A percentile compares a stretch with the other conserved stretches of the same genome.
phyloP scores from a whole-genome alignment of 2,329 filamentous ascomycete genomes.

The Zymoseptoria ardabiliae region DNA sequence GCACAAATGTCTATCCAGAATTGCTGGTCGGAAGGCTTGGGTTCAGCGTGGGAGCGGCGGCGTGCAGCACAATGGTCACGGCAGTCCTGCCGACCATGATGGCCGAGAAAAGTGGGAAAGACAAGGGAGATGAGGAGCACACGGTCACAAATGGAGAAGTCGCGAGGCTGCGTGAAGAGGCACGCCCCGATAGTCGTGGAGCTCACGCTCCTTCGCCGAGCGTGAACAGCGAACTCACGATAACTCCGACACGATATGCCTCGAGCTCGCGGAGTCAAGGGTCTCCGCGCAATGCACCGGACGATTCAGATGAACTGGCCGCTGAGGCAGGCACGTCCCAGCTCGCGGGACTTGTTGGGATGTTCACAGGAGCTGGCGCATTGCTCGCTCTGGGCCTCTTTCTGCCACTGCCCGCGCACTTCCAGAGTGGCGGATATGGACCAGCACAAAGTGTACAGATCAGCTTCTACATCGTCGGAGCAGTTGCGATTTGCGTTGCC shows the following conservation, averaged over 20 bases:
- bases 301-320: slow-evolving; percentile 1
- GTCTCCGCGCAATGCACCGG: background rate
- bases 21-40: slow-evolving; percentile 74
- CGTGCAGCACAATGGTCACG: slow-evolving; percentile 87
- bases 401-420: slow-evolving; percentile 75
- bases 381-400: slow-evolving; percentile 76
- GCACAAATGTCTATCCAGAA: slow-evolving; percentile 79
- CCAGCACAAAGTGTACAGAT: slow-evolving; percentile 68
- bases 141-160: slow-evolving; percentile 13
- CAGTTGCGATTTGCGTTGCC: slow-evolving; percentile 64
- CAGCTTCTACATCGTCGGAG: slow-evolving; percentile 81
- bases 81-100: slow-evolving; percentile 75
- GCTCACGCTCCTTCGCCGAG: slow-evolving; percentile 58
- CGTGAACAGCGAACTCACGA: slow-evolving; percentile 66
- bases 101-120: slow-evolving; percentile 12
- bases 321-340: slow-evolving; percentile 31
- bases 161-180: slow-evolving; percentile 20
- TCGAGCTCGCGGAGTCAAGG: slow-evolving; percentile 23
- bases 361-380: slow-evolving; percentile 88
- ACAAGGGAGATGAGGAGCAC: slow-evolving; percentile 7
- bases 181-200: slow-evolving; percentile 27
- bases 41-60: slow-evolving; percentile 88
- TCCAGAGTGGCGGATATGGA: slow-evolving; percentile 65
- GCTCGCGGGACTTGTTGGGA: slow-evolving; percentile 81
- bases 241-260: slow-evolving; percentile 54